A percentile compares a stretch with the other conserved stretches of the same genome.
Conservation (phyloP, 1,139 yeast species). For the Suhomyces panamericanus region DNA sequence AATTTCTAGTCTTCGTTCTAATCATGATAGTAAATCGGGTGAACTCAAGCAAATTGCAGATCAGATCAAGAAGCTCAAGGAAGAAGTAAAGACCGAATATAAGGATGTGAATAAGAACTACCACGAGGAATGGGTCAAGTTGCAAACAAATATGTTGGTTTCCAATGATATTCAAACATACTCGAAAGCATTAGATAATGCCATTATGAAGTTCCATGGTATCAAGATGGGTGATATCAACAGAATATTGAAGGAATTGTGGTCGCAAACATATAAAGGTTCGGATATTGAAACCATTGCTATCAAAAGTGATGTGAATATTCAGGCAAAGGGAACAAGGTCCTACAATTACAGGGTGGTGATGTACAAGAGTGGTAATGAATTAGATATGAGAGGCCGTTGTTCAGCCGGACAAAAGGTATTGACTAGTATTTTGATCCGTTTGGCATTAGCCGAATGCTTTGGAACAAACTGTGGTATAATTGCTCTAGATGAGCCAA, state of each 20-base stretch:
- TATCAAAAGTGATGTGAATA: slow-evolving; percentile 76
- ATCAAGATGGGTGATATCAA: slow-evolving; percentile 93
- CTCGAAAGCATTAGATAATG: slow-evolving; percentile 83
- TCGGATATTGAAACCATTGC: slow-evolving; percentile 92
- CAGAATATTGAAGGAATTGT: slow-evolving; percentile 79
- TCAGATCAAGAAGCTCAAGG: slow-evolving; percentile 56
- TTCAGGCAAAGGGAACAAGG: slow-evolving; percentile 58
- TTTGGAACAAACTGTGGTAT: slow-evolving; percentile 95
- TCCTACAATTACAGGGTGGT: slow-evolving; percentile 92
- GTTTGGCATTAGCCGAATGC: slow-evolving; percentile 92
- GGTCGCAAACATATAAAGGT: slow-evolving; percentile 94
- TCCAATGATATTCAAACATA: slow-evolving; percentile 82
- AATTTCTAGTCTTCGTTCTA: slow-evolving; percentile 60
- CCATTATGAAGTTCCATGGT: slow-evolving; percentile 91
- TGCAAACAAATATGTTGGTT: slow-evolving; percentile 77
- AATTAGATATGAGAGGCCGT: slow-evolving; percentile 95
- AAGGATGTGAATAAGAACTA: slow-evolving; percentile 63
- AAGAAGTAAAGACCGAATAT: slow-evolving; percentile 70
- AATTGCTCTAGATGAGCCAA: slow-evolving; percentile 96
- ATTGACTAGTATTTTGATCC: slow-evolving; percentile 83
- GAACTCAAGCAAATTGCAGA: slow-evolving; percentile 82
- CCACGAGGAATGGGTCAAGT: slow-evolving; percentile 69
- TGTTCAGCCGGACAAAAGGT: slow-evolving; percentile 99
- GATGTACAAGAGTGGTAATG: slow-evolving; percentile 90
- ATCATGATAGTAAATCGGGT: slow-evolving; percentile 77